Evolutionary conservation across 352 stramenopile species (phyloP).

Genomic region (Phytophthora parvispora): DNA sequence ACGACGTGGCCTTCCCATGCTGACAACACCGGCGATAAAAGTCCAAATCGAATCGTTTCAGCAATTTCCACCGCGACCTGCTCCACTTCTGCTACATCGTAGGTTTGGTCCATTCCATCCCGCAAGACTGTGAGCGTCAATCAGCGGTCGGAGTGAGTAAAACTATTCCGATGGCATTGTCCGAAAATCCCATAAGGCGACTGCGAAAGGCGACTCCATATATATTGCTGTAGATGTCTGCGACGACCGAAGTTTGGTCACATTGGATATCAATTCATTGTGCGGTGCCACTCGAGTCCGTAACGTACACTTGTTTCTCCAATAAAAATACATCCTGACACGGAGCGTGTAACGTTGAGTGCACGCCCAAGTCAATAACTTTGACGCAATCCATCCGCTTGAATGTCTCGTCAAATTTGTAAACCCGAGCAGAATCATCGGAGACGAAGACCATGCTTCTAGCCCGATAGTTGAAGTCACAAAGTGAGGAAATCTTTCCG

Average conservation of each 20-base stretch:
- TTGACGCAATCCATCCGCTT: not conserved
- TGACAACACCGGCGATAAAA: conserved; percentile 38
- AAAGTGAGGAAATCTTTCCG: too few species aligned
- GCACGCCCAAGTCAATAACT: not conserved
- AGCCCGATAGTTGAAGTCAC: too few species aligned
- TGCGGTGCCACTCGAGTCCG: not conserved
- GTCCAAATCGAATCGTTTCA: conserved; percentile 35
- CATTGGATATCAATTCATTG: not conserved
- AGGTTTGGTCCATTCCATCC: conserved; percentile 24
- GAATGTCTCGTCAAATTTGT: not conserved
- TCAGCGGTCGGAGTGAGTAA: not conserved
- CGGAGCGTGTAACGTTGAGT: not conserved
- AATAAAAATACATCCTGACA: not conserved
- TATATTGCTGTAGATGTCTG: not conserved
- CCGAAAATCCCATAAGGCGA: not conserved
- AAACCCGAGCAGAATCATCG: too few species aligned
- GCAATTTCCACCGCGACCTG: conserved; percentile 40
- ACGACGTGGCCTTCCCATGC: conserved; percentile 40
- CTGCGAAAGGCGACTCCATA: not conserved
- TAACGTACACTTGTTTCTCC: not conserved
- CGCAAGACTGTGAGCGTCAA: conserved; percentile 40
- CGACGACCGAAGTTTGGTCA: not conserved
- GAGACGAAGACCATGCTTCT: too few species aligned
- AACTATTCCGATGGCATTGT: not conserved
- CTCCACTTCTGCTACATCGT: conserved; percentile 4